Conservation (phyloP, 1,139 yeast genomes). For the Yamadazyma pseudoaaseri region DNA sequence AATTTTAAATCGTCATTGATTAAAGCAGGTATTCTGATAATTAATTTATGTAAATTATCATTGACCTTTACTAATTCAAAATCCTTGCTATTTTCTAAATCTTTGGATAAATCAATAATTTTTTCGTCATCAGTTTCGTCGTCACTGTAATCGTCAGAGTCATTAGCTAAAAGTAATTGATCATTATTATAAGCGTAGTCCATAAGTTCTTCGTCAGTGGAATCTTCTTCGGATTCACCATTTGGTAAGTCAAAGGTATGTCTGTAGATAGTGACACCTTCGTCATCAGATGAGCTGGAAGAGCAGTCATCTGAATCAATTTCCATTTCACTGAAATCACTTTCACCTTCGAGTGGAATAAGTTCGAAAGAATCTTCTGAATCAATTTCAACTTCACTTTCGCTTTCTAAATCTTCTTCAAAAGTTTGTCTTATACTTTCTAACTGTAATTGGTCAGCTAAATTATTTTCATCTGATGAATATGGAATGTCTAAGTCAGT, state of each 20-base stretch:
- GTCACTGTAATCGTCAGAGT: constrained; percentile 35
- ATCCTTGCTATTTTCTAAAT: constrained; percentile 45
- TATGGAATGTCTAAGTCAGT: constrained; percentile 30
- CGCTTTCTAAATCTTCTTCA: constrained; percentile 36
- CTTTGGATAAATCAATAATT: constrained; percentile 43
- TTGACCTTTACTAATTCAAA: constrained; percentile 44
- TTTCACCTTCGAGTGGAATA: constrained; percentile 28
- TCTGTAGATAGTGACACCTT: constrained; percentile 45
- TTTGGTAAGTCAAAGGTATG: constrained; percentile 43
- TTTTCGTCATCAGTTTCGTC: constrained; percentile 32
- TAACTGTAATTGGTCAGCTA: constrained; percentile 34
- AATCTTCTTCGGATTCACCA: constrained; percentile 32
- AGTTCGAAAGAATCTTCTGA: constrained; percentile 28
- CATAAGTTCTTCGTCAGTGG: constrained; percentile 38
- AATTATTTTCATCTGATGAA: constrained; percentile 32
- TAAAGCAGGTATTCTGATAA: constrained; percentile 44
- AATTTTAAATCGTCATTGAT: constrained; percentile 43
- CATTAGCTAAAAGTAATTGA: constrained; percentile 26
- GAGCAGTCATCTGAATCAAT: constrained; percentile 21
- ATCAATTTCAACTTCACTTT: constrained; percentile 26
- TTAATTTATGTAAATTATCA: constrained; percentile 41
- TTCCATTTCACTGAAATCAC: constrained; percentile 22
- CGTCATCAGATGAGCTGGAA: constrained; percentile 32
- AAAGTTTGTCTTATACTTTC: constrained; percentile 43
- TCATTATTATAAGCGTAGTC: constrained; percentile 25